phyloP scores from a whole-genome alignment of 2,329 filamentous ascomycete species.

The Aspergillus ustus region DNA sequence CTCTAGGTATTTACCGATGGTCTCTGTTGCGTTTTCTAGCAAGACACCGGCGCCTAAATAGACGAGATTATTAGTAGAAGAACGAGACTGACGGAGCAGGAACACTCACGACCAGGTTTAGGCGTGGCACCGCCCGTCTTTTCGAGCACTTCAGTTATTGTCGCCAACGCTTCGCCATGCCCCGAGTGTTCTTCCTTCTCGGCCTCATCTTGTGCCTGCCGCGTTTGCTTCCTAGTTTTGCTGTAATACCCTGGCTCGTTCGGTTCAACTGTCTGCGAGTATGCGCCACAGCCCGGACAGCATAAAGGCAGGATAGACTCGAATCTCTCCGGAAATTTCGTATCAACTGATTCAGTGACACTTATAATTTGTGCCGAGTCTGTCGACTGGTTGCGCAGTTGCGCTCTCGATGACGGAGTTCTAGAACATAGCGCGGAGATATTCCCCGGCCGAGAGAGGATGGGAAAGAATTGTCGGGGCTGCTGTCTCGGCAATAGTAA shows the following conservation, averaged over 20 bases:
- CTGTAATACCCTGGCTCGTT: conserved; percentile 64
- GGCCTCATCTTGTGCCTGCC: conserved; percentile 29
- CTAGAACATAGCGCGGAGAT: conserved; percentile 3
- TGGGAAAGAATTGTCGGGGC: conserved; percentile 1
- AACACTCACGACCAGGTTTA: conserved; percentile 21
- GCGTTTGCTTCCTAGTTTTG: conserved; percentile 53
- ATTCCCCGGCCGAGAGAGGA: conserved; percentile 11
- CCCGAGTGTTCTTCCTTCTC: conserved; percentile 15
- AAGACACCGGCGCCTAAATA: conserved; percentile 27
- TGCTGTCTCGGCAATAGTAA: background rate
- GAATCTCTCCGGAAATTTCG: conserved; percentile 21
- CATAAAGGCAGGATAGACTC: conserved; percentile 50
- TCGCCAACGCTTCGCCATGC: conserved; percentile 13
- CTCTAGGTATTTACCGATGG: conserved; percentile 27
- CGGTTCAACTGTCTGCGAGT: conserved; percentile 60
- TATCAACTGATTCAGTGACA: background rate
- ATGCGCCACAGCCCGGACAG: conserved; percentile 68
- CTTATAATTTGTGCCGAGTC: background rate
- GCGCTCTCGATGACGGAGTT: conserved; percentile 7
- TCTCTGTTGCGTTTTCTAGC: conserved; percentile 27
- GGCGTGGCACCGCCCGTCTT: conserved; percentile 11
- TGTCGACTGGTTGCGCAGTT: conserved; percentile 28
- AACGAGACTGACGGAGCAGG: background rate
- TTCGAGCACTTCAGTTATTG: conserved; percentile 17
- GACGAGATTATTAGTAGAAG: conserved; percentile 9